These are phyloP conservation scores for Colletotrichum liriopes DNA, from an alignment of 2,329 filamentous ascomycete species.

Conservation along the genomic window DNA sequence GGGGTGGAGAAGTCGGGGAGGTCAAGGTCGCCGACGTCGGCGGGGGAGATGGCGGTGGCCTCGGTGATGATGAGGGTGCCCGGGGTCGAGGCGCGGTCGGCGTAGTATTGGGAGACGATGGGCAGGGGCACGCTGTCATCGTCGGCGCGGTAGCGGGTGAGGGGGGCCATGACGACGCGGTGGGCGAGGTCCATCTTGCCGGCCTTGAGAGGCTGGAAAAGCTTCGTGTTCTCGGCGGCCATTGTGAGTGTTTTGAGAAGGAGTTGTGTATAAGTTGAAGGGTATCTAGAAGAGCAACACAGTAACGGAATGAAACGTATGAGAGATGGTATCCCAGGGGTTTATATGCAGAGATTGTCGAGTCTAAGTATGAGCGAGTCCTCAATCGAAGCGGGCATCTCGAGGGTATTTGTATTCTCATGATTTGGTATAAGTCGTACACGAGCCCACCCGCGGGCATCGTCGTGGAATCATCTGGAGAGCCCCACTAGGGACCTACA, in stretches of 20 bases:
- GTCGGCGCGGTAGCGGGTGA: constrained; percentile 69
- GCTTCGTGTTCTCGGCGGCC: constrained; percentile 46
- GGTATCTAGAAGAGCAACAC: background rate
- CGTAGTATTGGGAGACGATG: constrained; percentile 50
- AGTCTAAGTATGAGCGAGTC: background rate
- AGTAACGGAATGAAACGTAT: background rate
- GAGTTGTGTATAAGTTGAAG: background rate
- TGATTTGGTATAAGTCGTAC: constrained; percentile 23
- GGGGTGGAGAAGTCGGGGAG: constrained; percentile 62
- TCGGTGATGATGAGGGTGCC: constrained; percentile 57
- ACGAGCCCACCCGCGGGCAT: constrained; percentile 17
- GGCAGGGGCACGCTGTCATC: constrained; percentile 52
- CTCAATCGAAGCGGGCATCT: constrained; percentile 26
- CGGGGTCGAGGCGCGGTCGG: constrained; percentile 56
- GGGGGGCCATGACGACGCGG: constrained; percentile 69
- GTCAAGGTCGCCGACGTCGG: constrained; percentile 46
- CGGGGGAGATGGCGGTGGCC: constrained; percentile 49
- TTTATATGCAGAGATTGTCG: background rate
- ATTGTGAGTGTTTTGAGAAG: constrained; percentile 26
- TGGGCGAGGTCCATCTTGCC: constrained; percentile 58
- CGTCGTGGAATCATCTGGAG: constrained; percentile 40
- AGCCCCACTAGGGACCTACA: constrained; percentile 17
- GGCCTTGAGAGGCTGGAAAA: constrained; percentile 61
- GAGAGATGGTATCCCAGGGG: background rate
- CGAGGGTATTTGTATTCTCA: constrained; percentile 30